Conservation (phyloP, 169 alveolate species). For the Theileria orientalis region DNA sequence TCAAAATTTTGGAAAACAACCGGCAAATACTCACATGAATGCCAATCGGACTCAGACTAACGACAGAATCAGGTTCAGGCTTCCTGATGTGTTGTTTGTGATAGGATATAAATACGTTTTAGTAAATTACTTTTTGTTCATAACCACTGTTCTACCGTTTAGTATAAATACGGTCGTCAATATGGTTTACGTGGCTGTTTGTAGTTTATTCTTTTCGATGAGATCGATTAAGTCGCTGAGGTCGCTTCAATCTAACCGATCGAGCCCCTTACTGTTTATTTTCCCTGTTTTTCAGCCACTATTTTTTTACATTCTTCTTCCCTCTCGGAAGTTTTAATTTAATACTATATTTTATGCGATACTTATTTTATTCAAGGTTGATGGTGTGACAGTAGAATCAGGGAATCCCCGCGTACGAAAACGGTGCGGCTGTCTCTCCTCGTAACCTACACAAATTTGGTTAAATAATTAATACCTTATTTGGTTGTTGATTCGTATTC, state of each 20-base stretch:
- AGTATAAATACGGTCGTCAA: background rate
- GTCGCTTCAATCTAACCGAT: background rate
- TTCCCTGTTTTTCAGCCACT: conserved; percentile 60
- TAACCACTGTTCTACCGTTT: conserved; percentile 15
- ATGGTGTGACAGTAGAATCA: conserved; percentile 83
- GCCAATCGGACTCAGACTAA: background rate
- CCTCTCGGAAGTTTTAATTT: conserved; percentile 9
- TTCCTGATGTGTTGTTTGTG: conserved; percentile 30
- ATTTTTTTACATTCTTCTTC: conserved; percentile 51
- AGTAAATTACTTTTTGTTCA: conserved; percentile 39
- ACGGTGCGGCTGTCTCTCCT: conserved; percentile 76
- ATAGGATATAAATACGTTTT: conserved; percentile 61
- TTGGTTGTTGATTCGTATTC: conserved; percentile 38
- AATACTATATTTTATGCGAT: conserved; percentile 13
- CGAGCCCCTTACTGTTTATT: conserved; percentile 39
- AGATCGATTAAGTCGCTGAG: conserved; percentile 38
- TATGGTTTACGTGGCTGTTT: conserved; percentile 22
- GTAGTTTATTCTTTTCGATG: conserved; percentile 38
- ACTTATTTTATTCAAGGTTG: background rate
- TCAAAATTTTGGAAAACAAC: conserved; percentile 7
- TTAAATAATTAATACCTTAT: conserved; percentile 29
- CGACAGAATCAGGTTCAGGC: background rate
- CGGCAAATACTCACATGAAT: background rate
- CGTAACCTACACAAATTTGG: conserved; percentile 16
- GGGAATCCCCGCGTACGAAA: conserved; percentile 87